These are phyloP conservation scores for Metschnikowia gelsemii DNA, from an alignment of 805 yeast genomes.

Conservation along the genomic window DNA sequence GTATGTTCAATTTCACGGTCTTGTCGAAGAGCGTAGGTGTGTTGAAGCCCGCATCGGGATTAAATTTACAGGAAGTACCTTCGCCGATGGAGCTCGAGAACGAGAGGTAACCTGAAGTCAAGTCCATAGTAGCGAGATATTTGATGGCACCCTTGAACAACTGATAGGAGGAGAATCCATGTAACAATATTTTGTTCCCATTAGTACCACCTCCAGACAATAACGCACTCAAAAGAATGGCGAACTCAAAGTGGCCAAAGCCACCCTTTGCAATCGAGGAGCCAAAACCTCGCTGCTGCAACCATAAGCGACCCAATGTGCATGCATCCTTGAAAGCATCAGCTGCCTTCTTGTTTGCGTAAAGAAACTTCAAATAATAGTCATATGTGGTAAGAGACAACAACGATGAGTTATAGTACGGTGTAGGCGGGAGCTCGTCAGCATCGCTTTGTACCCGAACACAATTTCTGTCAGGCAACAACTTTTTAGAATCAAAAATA, in stretches of 20 bases:
- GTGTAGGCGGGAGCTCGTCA: conserved; percentile 66
- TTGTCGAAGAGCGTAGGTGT: conserved; percentile 78
- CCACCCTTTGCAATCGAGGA: conserved; percentile 69
- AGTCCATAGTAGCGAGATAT: conserved; percentile 78
- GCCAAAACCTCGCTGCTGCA: conserved; percentile 78
- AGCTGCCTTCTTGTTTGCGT: conserved; percentile 70
- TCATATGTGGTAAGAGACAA: conserved; percentile 67
- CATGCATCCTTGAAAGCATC: conserved; percentile 87
- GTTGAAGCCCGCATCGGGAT: conserved; percentile 56
- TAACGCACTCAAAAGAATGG: conserved; percentile 74
- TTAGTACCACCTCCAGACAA: conserved; percentile 77
- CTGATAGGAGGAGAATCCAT: conserved; percentile 92
- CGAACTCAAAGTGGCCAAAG: conserved; percentile 90
- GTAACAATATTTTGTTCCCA: conserved; percentile 74
- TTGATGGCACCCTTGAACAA: conserved; percentile 84
- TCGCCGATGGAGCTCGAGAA: conserved; percentile 59
- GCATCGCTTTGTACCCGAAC: conserved; percentile 61
- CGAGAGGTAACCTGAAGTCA: conserved; percentile 62
- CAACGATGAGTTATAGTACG: conserved; percentile 80
- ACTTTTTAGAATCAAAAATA: conserved; percentile 69
- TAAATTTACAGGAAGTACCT: conserved; percentile 41
- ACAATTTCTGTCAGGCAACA: conserved; percentile 78
- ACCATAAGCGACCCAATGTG: conserved; percentile 84
- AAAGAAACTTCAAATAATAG: conserved; percentile 70
- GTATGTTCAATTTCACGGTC: conserved; percentile 69